phyloP scores from a whole-genome alignment of 2,329 filamentous ascomycete genomes.

The Beauveria sp. region DNA sequence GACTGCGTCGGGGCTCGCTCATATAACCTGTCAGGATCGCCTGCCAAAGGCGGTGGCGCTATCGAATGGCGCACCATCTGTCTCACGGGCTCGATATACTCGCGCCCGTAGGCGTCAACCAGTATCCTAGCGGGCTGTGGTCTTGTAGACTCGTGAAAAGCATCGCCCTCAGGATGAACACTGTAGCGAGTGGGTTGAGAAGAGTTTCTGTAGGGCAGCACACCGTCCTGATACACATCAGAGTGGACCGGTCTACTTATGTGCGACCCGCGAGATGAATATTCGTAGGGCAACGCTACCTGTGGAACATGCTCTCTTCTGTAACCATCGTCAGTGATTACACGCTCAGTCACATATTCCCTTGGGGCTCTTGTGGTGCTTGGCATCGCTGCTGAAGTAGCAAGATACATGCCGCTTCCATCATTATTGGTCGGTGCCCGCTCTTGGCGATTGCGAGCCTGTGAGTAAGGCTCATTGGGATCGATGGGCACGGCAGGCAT shows the following conservation, averaged over 20 bases:
- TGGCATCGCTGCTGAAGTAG: background rate
- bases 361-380: background rate
- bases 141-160: slow-evolving; percentile 43
- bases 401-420: background rate
- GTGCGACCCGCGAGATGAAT: slow-evolving; percentile 30
- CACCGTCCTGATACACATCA: slow-evolving; percentile 31
- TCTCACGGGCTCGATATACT: slow-evolving; percentile 57
- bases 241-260: slow-evolving; percentile 31
- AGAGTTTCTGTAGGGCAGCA: slow-evolving; percentile 37
- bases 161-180: slow-evolving; percentile 41
- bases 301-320: slow-evolving; percentile 24
- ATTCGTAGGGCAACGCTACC: slow-evolving; percentile 27
- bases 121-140: slow-evolving; percentile 60
- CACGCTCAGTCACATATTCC: slow-evolving; percentile 4
- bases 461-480: background rate
- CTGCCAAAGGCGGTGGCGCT: slow-evolving; percentile 36
- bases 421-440: background rate
- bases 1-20: slow-evolving; percentile 53
- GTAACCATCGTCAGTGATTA: slow-evolving; percentile 24
- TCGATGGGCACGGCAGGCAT: slow-evolving; percentile 11
- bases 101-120: slow-evolving; percentile 74
- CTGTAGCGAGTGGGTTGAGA: slow-evolving; percentile 37
- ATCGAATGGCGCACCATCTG: slow-evolving; percentile 43
- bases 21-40: slow-evolving; percentile 54
- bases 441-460: background rate